Base-by-base conservation (phyloP, 1,139 yeast species). In the Protomyces lactucae-debilis region DNA sequence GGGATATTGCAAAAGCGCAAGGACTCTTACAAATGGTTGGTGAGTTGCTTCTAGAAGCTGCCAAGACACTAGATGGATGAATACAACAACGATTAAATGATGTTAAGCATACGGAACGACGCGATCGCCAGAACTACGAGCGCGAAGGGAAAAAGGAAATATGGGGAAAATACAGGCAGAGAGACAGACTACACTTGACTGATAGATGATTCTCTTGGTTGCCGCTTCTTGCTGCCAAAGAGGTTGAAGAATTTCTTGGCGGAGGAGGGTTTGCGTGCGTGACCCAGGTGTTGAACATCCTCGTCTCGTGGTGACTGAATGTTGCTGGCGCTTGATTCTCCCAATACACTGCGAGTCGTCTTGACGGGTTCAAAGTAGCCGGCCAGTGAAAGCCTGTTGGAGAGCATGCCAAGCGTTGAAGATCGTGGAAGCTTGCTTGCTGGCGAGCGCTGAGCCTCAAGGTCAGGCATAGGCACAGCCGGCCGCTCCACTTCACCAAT, bases 1-100 rank as follows among this genome's bases (percentile, higher is more conserved):
- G 78, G 2, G 83, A 85, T 69, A 81, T 82, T 80, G 77, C 74
- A 0, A 74, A 72, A 40, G 92, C 90, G 0, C 89, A 87, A 69
- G 71, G 73, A 3, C 85, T 84, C 68, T 74, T 89, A 2, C 77
- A 82, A 57, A 71, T 75, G 16, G 76, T 85, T 9, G 83, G 84
- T 0, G 75, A 73, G 3, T 52, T 72, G 3, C 65, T 79, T 4
- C 64, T 68, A 6, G 71, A 73, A 5, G 78, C 79, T 1, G 76
- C 78, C 9, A 53, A 60, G 40, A 60, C 67, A 21, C 69, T 72
- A 18, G 57, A 55, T 12, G 32, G 32, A 6, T 28, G 32, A 28
- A 18, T 43, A 43, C 48, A 43, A 18, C 10, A 9, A 21, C 48
- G 18, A 43, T 43, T 43, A 43, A 43, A 43, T 43, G 21, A 18